Base-by-base conservation (phyloP, 148 eudicot genomes). In the Salicornia ramosissima region DNA sequence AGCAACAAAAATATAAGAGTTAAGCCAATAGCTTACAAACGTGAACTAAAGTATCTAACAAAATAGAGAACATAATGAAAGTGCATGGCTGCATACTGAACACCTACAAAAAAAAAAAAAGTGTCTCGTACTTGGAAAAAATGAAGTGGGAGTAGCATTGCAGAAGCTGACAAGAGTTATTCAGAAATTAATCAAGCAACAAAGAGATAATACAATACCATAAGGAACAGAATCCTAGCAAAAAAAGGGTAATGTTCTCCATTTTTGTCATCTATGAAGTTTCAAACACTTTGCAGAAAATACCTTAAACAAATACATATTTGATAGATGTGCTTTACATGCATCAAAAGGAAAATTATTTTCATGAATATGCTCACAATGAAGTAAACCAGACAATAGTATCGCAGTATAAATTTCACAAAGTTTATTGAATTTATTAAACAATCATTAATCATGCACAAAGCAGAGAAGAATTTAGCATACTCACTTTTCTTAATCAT, bases 401-500 rank as follows among this genome's bases (percentile, higher is more conserved):
- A 39, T 4, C 4, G 9, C 4, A 39, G 9, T 4, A 9, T 11
- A 45, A 13, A 45, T 1, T 45, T 45, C 22, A 28, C 18, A 25
- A 36, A 45, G 43, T 15, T 40, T 7, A 45, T 3, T 31, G 14
- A 68, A 18, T 33, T 53, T 8, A 29, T 8, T n/a, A 55, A 42
- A 7, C 25, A 16, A 21, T 21, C 64, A 46, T 65, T 42, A 28
- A 6, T 45, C 8, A 46, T 58, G 28, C 10, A 31, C 8, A 22
- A 46, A 19, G 19, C 12, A 52, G 39, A 18, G n/a, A 39, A 21
- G 26, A 24, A 22, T 46, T 47, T 53, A 59, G 15, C 52, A 77
- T 51, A 81, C 87, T 66, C 55, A 91, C 99, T 84, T 83, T 94
- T 91, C 72, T 81, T 88, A 42, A 90, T 79, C 28, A 81, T 81